These are phyloP conservation scores for Bipolaris victoriae DNA, from an alignment of 2,329 filamentous ascomycete species.

Conservation along the genomic window DNA sequence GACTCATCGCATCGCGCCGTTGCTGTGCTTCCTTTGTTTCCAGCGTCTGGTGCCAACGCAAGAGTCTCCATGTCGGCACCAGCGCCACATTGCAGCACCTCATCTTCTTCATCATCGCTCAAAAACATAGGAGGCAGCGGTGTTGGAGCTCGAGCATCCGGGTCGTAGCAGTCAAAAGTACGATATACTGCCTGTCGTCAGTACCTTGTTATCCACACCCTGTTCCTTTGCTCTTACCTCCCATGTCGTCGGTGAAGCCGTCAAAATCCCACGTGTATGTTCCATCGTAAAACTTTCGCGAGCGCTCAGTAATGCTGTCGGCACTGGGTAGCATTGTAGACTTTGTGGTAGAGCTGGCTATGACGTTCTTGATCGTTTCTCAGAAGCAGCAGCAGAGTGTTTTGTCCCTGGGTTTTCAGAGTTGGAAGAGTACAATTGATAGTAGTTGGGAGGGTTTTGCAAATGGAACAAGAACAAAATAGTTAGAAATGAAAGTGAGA, in stretches of 20 bases:
- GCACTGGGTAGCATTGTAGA: not conserved
- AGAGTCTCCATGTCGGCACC: not conserved
- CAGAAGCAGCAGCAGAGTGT: not conserved
- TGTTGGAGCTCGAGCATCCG: constrained; percentile 27
- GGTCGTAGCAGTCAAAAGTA: constrained; percentile 26
- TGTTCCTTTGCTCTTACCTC: constrained; percentile 18
- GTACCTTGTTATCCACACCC: not conserved
- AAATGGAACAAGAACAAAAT: not conserved
- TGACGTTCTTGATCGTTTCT: too few species aligned
- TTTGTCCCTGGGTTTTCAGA: not conserved
- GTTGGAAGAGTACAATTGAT: not conserved
- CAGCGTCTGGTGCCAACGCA: not conserved
- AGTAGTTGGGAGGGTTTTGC: not conserved
- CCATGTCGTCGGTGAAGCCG: constrained; percentile 37
- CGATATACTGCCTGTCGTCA: constrained; percentile 18
- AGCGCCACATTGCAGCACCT: not conserved
- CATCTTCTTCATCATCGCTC: constrained; percentile 11
- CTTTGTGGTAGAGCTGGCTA: not conserved
- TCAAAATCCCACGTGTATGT: constrained; percentile 31
- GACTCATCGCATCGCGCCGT: constrained; percentile 10
- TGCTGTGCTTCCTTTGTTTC: not conserved
- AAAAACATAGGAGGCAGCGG: constrained; percentile 25
- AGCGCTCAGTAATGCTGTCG: constrained; percentile 27
- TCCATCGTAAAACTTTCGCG: constrained; percentile 40
- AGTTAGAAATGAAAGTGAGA: not conserved